Percentiles rank a stretch among this genome's conserved stretches.
Conservation (phyloP, 2,329 filamentous ascomycete genomes). For the Emericellopsis atlantica region DNA sequence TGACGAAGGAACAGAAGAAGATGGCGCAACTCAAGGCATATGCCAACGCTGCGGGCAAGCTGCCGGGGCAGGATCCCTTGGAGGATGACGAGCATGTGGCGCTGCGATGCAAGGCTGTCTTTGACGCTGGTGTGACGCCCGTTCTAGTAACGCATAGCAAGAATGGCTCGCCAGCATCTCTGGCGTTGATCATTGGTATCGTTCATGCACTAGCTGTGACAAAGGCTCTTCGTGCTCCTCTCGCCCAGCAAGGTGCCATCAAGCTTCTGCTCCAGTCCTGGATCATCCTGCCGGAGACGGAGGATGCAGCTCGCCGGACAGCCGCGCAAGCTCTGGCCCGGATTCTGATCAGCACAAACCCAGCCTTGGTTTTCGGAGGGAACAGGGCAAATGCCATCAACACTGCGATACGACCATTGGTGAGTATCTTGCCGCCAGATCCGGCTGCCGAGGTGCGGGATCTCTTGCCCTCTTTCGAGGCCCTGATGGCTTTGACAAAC, state of each 20-base stretch:
- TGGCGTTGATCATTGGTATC: slow-evolving; percentile 63
- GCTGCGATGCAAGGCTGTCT: slow-evolving; percentile 62
- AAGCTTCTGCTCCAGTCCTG: slow-evolving; percentile 67
- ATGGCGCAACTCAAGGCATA: slow-evolving; percentile 90
- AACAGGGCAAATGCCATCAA: slow-evolving; percentile 60
- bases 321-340: slow-evolving; percentile 74
- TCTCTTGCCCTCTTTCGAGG: slow-evolving; percentile 80
- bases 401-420: slow-evolving; percentile 72
- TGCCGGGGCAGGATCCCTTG: slow-evolving; percentile 49
- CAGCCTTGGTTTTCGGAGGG: slow-evolving; percentile 69
- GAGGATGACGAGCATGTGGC: slow-evolving; percentile 67
- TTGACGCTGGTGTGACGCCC: slow-evolving; percentile 67
- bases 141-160: slow-evolving; percentile 67
- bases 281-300: slow-evolving; percentile 44
- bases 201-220: slow-evolving; percentile 65
- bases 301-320: slow-evolving; percentile 33
- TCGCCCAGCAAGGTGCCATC: slow-evolving; percentile 89
- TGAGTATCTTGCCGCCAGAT: slow-evolving; percentile 59
- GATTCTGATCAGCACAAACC: slow-evolving; percentile 78
- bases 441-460: slow-evolving; percentile 53
- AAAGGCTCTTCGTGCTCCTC: slow-evolving; percentile 59
- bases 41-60: slow-evolving; percentile 67
- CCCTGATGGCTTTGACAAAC: slow-evolving; percentile 85
- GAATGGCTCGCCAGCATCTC: slow-evolving; percentile 55
- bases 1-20: slow-evolving; percentile 85